Evolutionary conservation across 2,329 filamentous ascomycete species (phyloP).

Genomic region (Alternaria gaisen): DNA sequence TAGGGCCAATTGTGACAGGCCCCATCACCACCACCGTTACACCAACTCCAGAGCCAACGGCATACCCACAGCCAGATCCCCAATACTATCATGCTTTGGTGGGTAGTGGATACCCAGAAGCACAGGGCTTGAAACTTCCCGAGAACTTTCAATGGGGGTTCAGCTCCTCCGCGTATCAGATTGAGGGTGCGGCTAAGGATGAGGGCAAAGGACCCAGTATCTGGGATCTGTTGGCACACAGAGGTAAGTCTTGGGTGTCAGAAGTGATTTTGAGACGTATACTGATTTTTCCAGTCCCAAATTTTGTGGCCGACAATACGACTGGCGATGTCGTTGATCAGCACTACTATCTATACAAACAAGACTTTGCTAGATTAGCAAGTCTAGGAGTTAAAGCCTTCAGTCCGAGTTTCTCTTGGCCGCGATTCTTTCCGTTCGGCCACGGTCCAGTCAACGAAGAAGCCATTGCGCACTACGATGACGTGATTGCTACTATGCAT

Average conservation of each 20-base stretch:
- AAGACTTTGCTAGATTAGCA: constrained; percentile 53
- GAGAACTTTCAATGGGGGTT: constrained; percentile 55
- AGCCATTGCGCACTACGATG: constrained; percentile 52
- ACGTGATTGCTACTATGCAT: constrained; percentile 50
- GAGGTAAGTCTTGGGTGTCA: constrained; percentile 7
- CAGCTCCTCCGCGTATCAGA: constrained; percentile 53
- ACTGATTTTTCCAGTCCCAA: constrained; percentile 33
- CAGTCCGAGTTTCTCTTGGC: constrained; percentile 52
- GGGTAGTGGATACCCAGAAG: constrained; percentile 44
- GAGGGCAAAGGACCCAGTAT: constrained; percentile 56
- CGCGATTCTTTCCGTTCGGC: constrained; percentile 52
- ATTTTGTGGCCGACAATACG: constrained; percentile 53
- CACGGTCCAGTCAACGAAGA: constrained; percentile 49
- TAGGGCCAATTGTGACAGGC: constrained; percentile 55
- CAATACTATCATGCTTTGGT: constrained; percentile 56
- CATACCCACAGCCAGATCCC: constrained; percentile 50
- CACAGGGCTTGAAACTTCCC: constrained; percentile 52
- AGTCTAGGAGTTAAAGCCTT: constrained; percentile 41
- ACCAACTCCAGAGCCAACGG: constrained; percentile 55
- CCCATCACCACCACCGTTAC: constrained; percentile 54
- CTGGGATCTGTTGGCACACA: constrained; percentile 56
- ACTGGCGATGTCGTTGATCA: constrained; percentile 54
- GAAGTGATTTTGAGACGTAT: no score
- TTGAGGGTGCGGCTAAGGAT: constrained; percentile 55
- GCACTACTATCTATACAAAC: constrained; percentile 56